phyloP scores from a whole-genome alignment of 1,284 basidiomycete species.

The Pseudozyma flocculosa region DNA sequence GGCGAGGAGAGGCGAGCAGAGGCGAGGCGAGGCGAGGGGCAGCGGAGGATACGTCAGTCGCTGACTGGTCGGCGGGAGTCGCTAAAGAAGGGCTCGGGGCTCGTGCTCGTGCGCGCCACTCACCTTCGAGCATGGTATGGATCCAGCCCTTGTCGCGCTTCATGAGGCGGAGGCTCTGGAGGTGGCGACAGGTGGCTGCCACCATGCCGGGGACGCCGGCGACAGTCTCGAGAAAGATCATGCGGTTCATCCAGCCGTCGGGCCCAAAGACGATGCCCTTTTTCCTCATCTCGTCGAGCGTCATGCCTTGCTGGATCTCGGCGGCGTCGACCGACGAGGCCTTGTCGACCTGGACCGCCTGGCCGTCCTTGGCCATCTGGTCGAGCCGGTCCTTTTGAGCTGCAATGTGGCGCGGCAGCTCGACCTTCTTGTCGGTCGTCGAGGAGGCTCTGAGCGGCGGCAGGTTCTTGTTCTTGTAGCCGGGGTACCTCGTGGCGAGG shows the following conservation, averaged over 20 bases:
- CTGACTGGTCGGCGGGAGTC: too few species aligned
- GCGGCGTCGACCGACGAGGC: slow-evolving; percentile 5
- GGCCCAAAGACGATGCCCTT: slow-evolving; percentile 43
- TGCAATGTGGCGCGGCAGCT: slow-evolving; percentile 16
- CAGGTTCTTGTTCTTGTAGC: slow-evolving; percentile 29
- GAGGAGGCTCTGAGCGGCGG: slow-evolving; percentile 32
- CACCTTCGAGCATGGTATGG: slow-evolving; percentile 35
- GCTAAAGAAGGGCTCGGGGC: too few species aligned
- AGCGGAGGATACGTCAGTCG: too few species aligned
- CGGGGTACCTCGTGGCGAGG: slow-evolving; percentile 43
- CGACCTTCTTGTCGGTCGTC: slow-evolving; percentile 26
- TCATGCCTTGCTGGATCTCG: slow-evolving; percentile 20
- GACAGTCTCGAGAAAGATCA: slow-evolving; percentile 63
- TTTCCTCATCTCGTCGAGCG: slow-evolving; percentile 39
- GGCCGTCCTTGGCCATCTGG: neutral
- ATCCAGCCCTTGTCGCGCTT: slow-evolving; percentile 49
- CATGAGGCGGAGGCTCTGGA: slow-evolving; percentile 38
- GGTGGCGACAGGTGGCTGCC: slow-evolving; percentile 79
- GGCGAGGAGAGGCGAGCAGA: too few species aligned
- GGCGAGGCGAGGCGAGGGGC: too few species aligned
- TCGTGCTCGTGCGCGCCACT: neutral
- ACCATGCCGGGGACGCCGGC: slow-evolving; percentile 88
- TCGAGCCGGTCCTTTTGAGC: slow-evolving; percentile 12
- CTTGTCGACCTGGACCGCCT: slow-evolving; percentile 9
- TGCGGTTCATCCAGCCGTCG: slow-evolving; percentile 42